These are phyloP conservation scores for Populus pruinosa DNA, from an alignment of 345 rosid species.

Conservation along the genomic window DNA sequence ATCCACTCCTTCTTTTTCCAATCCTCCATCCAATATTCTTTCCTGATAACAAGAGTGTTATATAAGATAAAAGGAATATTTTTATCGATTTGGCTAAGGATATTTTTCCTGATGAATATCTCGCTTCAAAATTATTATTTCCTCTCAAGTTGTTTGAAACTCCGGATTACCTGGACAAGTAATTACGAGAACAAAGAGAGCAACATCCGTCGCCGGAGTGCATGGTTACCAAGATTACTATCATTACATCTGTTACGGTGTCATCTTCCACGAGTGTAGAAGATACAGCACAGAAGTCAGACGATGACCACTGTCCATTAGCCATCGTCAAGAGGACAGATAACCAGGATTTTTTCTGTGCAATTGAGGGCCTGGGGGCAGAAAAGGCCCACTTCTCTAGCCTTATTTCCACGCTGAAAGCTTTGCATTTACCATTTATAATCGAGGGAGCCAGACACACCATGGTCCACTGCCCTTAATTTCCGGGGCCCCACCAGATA, in stretches of 20 bases:
- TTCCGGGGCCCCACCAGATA: neutral
- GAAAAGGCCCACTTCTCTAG: neutral
- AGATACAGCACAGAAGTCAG: neutral
- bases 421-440: neutral
- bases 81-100: too few relatives aligned
- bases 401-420: neutral
- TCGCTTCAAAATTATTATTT: neutral
- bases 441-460: conserved; percentile 1
- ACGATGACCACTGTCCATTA: neutral
- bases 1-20: too few relatives aligned
- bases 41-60: too few relatives aligned
- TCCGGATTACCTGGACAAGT: neutral
- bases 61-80: too few relatives aligned
- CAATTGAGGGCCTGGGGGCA: too few relatives aligned
- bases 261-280: neutral
- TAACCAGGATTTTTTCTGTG: neutral
- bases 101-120: neutral
- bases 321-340: neutral
- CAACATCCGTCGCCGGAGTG: neutral
- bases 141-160: neutral
- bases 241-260: too few relatives aligned
- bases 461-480: conserved; percentile 9
- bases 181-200: neutral
- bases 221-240: neutral
- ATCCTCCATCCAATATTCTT: too few relatives aligned